Conservation (phyloP, 1,284 basidiomycete genomes). For the Microbotryomycetes sp. region DNA sequence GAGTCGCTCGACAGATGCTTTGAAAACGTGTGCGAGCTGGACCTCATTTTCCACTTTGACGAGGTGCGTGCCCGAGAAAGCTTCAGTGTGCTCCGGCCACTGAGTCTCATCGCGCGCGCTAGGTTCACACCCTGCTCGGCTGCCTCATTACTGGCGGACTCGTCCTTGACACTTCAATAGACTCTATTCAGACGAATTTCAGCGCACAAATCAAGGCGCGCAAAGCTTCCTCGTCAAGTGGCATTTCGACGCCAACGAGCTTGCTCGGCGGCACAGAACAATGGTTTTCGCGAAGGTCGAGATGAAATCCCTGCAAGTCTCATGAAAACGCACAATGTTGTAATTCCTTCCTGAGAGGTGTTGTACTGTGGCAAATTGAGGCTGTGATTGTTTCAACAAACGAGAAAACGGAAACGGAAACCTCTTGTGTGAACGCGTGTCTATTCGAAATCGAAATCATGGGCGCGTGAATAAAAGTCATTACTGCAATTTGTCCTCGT, state of each 20-base stretch:
- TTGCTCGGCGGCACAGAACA: not conserved
- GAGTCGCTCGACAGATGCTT: constrained; percentile 92
- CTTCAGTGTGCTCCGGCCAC: not conserved
- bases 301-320: too few species aligned
- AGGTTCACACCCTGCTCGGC: constrained; percentile 88
- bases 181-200: constrained; percentile 34
- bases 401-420: not conserved
- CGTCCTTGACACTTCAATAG: constrained; percentile 74
- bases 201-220: constrained; percentile 21
- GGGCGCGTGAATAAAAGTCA: too few species aligned
- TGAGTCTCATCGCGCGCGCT: too few species aligned
- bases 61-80: constrained; percentile 53
- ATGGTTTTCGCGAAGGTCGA: not conserved
- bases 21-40: constrained; percentile 97
- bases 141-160: constrained; percentile 96
- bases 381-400: not conserved
- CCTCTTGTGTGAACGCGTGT: not conserved
- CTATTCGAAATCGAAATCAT: too few species aligned
- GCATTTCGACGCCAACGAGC: constrained; percentile 4
- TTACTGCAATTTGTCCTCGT: too few species aligned
- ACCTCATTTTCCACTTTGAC: constrained; percentile 97
- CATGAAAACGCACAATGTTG: too few species aligned
- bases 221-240: constrained; percentile 15
- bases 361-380: too few species aligned
- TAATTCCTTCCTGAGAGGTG: too few species aligned